These are phyloP conservation scores for Cryphonectria nitschkei DNA, from an alignment of 2,329 filamentous ascomycete species.

Conservation along the genomic window DNA sequence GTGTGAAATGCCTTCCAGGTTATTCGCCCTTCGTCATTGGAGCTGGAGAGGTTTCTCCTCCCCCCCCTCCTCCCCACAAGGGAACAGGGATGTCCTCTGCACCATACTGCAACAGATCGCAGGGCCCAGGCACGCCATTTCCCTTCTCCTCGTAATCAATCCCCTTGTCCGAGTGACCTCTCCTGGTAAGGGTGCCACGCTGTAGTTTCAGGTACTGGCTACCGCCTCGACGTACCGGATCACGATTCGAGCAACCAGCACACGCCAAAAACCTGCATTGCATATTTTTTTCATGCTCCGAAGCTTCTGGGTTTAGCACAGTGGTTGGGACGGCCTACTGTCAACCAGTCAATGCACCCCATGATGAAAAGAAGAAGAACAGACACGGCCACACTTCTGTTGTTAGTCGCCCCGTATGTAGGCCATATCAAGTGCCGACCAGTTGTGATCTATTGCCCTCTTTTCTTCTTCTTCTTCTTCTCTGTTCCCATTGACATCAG, in stretches of 20 bases:
- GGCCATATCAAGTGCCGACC: not conserved
- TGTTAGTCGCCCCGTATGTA: not conserved
- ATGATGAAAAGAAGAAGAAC: not conserved
- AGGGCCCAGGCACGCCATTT: constrained; percentile 6
- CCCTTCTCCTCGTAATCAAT: not conserved
- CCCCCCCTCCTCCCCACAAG: constrained; percentile 10
- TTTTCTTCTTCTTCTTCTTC: not conserved
- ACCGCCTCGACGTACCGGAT: constrained; percentile 14
- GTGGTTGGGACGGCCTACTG: constrained; percentile 4
- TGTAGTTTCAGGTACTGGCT: not conserved
- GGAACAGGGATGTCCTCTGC: constrained; percentile 22
- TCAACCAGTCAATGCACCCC: not conserved
- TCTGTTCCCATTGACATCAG: not conserved
- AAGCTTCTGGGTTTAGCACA: not conserved
- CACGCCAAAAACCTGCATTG: not conserved
- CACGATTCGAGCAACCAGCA: constrained; percentile 14
- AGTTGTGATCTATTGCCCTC: not conserved
- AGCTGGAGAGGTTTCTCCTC: constrained; percentile 7
- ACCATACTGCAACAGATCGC: constrained; percentile 9
- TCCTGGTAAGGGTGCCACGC: not conserved
- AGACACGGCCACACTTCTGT: not conserved
- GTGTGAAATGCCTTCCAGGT: constrained; percentile 23
- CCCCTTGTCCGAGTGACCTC: constrained; percentile 23
- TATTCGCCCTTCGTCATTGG: constrained; percentile 28
- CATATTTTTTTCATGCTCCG: not conserved